These are phyloP conservation scores for Yarrowia porcina DNA, from an alignment of 805 yeast genomes.

Conservation along the genomic window DNA sequence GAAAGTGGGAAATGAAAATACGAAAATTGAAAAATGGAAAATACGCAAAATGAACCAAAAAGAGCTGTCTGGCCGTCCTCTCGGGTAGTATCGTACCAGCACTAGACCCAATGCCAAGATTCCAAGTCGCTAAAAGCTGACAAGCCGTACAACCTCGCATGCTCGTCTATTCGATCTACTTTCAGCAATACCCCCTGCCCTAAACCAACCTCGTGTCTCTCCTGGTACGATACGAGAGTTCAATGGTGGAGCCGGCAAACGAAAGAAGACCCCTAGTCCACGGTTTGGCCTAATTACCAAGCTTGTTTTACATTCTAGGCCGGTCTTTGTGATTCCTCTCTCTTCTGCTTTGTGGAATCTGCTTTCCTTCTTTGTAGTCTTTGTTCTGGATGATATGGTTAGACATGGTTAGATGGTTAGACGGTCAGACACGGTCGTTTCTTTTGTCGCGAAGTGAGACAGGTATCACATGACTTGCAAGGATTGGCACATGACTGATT, in stretches of 20 bases:
- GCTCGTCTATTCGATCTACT: constrained; percentile 5
- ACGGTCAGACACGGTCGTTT: neutral
- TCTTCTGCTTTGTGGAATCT: too few relatives aligned
- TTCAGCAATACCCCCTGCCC: neutral
- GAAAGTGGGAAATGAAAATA: too few relatives aligned
- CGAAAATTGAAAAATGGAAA: too few relatives aligned
- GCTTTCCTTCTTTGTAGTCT: neutral
- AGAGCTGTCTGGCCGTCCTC: too few relatives aligned
- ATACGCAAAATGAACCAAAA: too few relatives aligned
- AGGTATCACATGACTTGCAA: too few relatives aligned
- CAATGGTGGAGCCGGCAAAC: neutral
- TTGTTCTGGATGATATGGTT: neutral
- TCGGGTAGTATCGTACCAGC: too few relatives aligned
- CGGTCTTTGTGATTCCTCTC: too few relatives aligned
- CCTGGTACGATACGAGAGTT: neutral
- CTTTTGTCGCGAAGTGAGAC: too few relatives aligned
- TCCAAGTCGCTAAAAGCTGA: neutral
- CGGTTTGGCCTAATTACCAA: neutral
- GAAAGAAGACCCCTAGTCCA: neutral
- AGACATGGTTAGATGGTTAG: too few relatives aligned
- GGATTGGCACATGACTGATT: too few relatives aligned
- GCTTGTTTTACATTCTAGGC: neutral
- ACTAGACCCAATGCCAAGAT: too few relatives aligned
- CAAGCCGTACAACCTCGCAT: neutral
- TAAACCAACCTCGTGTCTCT: neutral